A percentile compares a stretch with the other conserved stretches of the same genome.
Conservation (phyloP, 2,329 filamentous ascomycete genomes). For the Monosporascus ibericus region DNA sequence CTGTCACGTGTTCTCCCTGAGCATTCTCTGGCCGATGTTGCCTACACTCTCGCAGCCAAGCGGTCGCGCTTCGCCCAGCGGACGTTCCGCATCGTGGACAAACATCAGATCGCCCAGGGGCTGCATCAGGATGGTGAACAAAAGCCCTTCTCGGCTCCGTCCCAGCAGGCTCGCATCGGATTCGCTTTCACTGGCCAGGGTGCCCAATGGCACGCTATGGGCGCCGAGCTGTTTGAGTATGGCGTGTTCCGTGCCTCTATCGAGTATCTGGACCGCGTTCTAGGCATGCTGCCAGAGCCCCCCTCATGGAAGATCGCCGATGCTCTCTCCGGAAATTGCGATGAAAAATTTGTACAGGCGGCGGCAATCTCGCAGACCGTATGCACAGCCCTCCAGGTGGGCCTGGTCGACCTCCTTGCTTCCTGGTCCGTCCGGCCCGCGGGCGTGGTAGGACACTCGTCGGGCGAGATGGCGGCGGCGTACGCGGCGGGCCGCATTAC, state of each 20-base stretch:
- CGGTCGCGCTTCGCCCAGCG: conserved; percentile 4
- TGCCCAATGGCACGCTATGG: conserved; percentile 25
- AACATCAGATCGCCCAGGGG: not conserved
- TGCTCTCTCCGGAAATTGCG: not conserved
- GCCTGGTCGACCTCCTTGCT: conserved; percentile 26
- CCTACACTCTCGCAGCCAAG: conserved; percentile 9
- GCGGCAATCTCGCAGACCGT: conserved; percentile 22
- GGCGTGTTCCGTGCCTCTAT: conserved; percentile 12
- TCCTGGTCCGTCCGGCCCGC: conserved; percentile 24
- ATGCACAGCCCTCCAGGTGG: conserved; percentile 29
- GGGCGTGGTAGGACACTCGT: conserved; percentile 32
- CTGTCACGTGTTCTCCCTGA: not conserved
- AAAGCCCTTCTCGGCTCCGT: conserved; percentile 14
- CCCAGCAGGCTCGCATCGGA: not conserved
- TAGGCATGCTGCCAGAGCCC: not conserved
- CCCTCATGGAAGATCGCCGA: conserved; percentile 6
- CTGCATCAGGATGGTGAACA: conserved; percentile 13
- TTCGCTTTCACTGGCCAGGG: conserved; percentile 23
- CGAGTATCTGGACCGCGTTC: conserved; percentile 10
- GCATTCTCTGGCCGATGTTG: conserved; percentile 6
- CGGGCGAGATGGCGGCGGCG: conserved; percentile 25
- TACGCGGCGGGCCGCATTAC: conserved; percentile 19
- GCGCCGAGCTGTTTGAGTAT: conserved; percentile 11
- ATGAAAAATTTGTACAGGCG: conserved; percentile 1
- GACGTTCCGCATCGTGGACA: conserved; percentile 7